Evolutionary conservation across 78 protist genomes (phyloP), one percentile per base, ranked within the genome.

Genomic region (Dictyostelium firmibasis): DNA sequence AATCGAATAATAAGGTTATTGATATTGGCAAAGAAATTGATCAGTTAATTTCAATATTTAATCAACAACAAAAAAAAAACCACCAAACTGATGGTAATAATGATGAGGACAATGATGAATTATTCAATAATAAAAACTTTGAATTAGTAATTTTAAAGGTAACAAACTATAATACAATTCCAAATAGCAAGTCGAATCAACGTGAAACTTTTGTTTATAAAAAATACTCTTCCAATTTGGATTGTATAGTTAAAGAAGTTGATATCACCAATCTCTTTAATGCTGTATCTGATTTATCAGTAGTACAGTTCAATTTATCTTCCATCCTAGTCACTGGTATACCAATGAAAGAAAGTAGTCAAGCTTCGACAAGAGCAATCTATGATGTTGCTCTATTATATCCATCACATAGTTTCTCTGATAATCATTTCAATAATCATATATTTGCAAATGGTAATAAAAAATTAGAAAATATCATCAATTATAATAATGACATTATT

Each of bases 331-430:
- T 86, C 0, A 86, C 84, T 8, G 92, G 92, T 60, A 86, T 86
- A 25, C 92, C 92, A 33, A 86, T 86, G 92, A 86, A 86, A 33
- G 92, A 86, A 27, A 84, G 81, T 41, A 67, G 83, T 35, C 70
- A 86, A 35, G 27, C 41, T 20, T 84, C 89, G 10, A 60, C 47
- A 6, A 53, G 82, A 60, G 35, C 57, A 27, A 43, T 44, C 27
- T 86, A 57, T 70, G 81, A 57, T 77, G 82, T 77, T 9, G 72
- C 83, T 16, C 44, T 57, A 10, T 41, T 75, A 8, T 86, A 86
- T 11, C 29, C 57, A 41, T 35, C 33, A 1, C 16, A 53, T 47
- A 57, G 76, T 20, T 57, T 25, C 25, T 43, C 41, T 20, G 31
- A 57, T 44, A 82, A 60, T 82, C 18, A 60, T 14, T 47, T 31